Conservation (phyloP, 805 yeast genomes). For the Pichia deserticola region DNA sequence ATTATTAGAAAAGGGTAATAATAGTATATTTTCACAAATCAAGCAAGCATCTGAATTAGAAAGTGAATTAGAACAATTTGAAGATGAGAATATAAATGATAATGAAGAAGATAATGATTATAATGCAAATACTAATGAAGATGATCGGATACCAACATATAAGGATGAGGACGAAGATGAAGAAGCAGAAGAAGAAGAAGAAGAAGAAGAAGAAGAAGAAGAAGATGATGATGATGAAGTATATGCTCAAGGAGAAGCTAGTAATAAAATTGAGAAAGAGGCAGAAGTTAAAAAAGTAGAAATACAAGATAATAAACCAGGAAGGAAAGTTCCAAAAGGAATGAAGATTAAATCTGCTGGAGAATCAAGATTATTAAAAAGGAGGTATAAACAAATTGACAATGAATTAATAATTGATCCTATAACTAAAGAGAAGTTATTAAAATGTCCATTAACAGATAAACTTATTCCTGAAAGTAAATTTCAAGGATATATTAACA, state of each 20-base stretch:
- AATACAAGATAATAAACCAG: not conserved
- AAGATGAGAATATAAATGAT: not conserved
- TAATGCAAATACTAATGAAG: too few relatives aligned
- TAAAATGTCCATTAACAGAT: slow-evolving; percentile 77
- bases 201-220: slow-evolving; percentile 7
- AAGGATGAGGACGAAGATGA: not conserved
- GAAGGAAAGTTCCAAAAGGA: slow-evolving; percentile 30
- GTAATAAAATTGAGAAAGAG: slow-evolving; percentile 1
- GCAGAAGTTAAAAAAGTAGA: not conserved
- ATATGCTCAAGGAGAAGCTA: slow-evolving; percentile 7
- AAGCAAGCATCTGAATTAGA: not conserved
- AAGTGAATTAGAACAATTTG: slow-evolving; percentile 11
- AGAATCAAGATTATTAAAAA: slow-evolving; percentile 45
- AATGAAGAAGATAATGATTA: not conserved
- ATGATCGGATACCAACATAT: not conserved
- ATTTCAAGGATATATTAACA: slow-evolving; percentile 64
- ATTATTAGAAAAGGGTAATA: slow-evolving; percentile 39
- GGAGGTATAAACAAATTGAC: slow-evolving; percentile 10
- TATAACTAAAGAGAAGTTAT: slow-evolving; percentile 24
- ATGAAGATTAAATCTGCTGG: slow-evolving; percentile 70
- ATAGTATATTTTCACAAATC: slow-evolving; percentile 1
- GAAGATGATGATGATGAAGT: slow-evolving; percentile 11
- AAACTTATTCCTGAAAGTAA: slow-evolving; percentile 59
- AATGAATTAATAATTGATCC: slow-evolving; percentile 8
- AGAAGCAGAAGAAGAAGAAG: slow-evolving; percentile 12